Evolutionary conservation across 352 stramenopile species (phyloP), one percentile per base, ranked within the genome.

Genomic region (Pythium scleroteichum): DNA sequence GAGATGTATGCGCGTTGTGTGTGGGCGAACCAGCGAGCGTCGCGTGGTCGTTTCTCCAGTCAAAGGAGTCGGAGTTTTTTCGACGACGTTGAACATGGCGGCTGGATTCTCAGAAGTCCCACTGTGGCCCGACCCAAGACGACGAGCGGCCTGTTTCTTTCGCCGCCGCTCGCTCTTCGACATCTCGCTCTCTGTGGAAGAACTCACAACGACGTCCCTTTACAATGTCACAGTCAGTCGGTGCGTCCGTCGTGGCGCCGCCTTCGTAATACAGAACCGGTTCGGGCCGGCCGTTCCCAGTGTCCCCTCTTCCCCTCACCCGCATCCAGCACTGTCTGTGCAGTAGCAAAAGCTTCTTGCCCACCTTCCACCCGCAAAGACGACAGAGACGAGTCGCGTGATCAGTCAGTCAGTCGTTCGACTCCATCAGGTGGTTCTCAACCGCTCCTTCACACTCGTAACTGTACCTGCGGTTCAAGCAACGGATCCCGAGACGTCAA

Each of bases 391-490:
- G 38, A 44, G 38, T 44, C 38, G 38, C 38, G 6, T 44, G 38
- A 44, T 44, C 38, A 44, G 38, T 44, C 38, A 44, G 38, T 44
- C 38, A 44, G 17, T 44, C 38, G 17, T 4, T 44, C 38, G 38
- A 10, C 17, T n/a, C 38, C 38, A n/a, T 44, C 38, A 44, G 38
- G 38, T 44, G 38, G 38, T 39, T 57, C 50, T 57, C 19, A 23
- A 29, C 29, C 50, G 5, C 14, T 53, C 46, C 14, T 24, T 53
- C 46, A 39, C 20, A 19, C 13, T 48, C 33, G 33, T 57, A 57
- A n/a, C 50, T 45, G 50, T 47, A 57, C 35, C 50, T 39, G 26
- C 14, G 6, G 33, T 48, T 33, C 50, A 29, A 57, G 50, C 50
- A 24, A 46, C 49, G 9, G 22, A 10, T 35, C 5, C 48, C 14